A percentile compares a stretch with the other conserved stretches of the same genome.
Evolutionary conservation across 768 basidiomycete genomes (phyloP).

Genomic region (Scleroderma citrinum): DNA sequence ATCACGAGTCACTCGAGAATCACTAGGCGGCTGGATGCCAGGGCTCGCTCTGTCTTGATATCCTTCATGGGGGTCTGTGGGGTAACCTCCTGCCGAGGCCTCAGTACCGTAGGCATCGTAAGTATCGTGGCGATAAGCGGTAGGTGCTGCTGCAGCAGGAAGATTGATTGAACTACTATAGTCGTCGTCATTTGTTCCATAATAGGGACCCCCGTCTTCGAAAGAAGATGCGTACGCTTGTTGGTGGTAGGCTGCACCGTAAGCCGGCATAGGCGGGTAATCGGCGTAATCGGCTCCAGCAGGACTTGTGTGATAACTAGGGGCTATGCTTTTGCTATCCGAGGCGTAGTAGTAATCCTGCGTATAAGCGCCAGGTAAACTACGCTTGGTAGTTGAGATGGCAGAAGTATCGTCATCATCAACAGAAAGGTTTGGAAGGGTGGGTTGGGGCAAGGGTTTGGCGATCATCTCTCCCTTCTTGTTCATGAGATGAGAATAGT

Average conservation of each 20-base stretch:
- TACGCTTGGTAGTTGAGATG: constrained; percentile 49
- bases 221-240: constrained; percentile 50
- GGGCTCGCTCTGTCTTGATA: constrained; percentile 47
- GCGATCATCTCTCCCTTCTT: constrained; percentile 82
- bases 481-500: constrained; percentile 87
- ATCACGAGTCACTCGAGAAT: constrained; percentile 35
- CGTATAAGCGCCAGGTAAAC: constrained; percentile 47
- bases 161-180: constrained; percentile 61
- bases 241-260: constrained; percentile 57
- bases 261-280: constrained; percentile 72
- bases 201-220: constrained; percentile 45
- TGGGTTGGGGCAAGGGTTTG: constrained; percentile 87
- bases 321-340: constrained; percentile 39
- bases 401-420: constrained; percentile 62
- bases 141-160: constrained; percentile 51
- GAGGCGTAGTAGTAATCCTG: constrained; percentile 51
- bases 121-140: constrained; percentile 37
- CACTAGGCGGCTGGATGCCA: constrained; percentile 26
- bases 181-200: constrained; percentile 57
- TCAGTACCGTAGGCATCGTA: constrained; percentile 15
- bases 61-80: constrained; percentile 46
- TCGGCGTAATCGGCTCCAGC: constrained; percentile 40
- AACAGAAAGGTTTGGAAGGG: constrained; percentile 85
- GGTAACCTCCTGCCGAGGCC: constrained; percentile 23
- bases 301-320: constrained; percentile 30